phyloP scores from a whole-genome alignment of 1,284 basidiomycete genomes.

The Sanghuangporus sanghuang region DNA sequence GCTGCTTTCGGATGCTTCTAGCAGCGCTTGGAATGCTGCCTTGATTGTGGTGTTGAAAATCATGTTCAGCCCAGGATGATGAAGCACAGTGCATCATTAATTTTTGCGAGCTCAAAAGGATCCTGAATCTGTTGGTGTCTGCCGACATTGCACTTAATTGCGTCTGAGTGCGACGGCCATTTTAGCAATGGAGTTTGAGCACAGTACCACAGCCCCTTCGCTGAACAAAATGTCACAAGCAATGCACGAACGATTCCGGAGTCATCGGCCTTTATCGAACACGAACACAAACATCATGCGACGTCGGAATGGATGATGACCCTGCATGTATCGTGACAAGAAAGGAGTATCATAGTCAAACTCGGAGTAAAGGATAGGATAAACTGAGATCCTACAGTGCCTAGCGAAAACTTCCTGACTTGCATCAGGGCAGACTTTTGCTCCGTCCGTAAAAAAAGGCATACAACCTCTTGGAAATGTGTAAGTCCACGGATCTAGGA shows the following conservation, averaged over 20 bases:
- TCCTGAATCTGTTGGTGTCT: not conserved
- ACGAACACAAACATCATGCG: not conserved
- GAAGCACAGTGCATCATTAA: too few species aligned
- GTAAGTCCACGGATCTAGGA: not conserved
- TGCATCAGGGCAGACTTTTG: too few species aligned
- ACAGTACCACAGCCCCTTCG: not conserved
- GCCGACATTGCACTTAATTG: not conserved
- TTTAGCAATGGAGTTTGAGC: not conserved
- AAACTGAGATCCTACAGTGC: not conserved
- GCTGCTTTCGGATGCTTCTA: not conserved
- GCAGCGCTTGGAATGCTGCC: not conserved
- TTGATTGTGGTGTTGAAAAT: not conserved
- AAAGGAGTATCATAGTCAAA: not conserved
- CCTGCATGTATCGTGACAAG: not conserved
- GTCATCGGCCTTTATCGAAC: not conserved
- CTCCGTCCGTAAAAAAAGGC: not conserved
- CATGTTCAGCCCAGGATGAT: too few species aligned
- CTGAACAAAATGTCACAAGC: not conserved
- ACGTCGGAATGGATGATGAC: not conserved
- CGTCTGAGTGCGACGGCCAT: not conserved
- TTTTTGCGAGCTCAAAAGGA: not conserved
- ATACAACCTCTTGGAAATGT: not conserved
- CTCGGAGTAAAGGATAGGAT: not conserved
- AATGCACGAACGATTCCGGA: not conserved
- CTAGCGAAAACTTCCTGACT: not conserved